Base-by-base conservation (phyloP, 2,329 filamentous ascomycete genomes). In the Fusarium keratoplasticum region DNA sequence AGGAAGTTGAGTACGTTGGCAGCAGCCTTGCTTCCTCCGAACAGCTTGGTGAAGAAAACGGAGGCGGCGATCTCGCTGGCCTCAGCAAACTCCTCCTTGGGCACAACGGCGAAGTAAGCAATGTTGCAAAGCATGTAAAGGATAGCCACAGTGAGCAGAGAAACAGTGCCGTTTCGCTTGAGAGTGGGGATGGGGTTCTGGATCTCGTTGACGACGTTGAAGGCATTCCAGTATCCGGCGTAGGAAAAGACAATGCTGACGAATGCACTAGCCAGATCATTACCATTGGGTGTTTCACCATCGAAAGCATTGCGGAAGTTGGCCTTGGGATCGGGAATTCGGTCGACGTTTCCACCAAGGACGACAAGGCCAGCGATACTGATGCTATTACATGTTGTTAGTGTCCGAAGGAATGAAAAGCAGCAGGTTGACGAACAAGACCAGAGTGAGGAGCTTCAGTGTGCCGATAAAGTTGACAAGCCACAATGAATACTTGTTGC, bases 181-280 rank as follows among this genome's bases (percentile, higher is more conserved):
- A 92, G 84, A 0, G 86, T 87, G 35, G 85, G 87, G 35, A 91
- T 84, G 0, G 90, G 90, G 70, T 90, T 88, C 84, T 89, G 87
- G 72, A 91, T 87, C 79, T 92, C 90, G 63, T 90, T 90, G 65
- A 89, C 87, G 5, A 92, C 84, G 69, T 90, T 90, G 80, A 91
- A 91, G 0, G 89, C 88, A 70, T 91, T 92, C 13, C 84, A 81
- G 70, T 87, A 91, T 3, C 90, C 90, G 0, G 83, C 79, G 69
- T 90, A 92, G 0, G 89, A 88, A 67, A 90, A 91, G 35, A 88
- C 85, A 57, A 92, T 88, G 63, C 87, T 90, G 58, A 89, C 86
- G 29, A 92, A 78, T 0, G 90, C 89, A 67, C 86, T 77, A 0
- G 83, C 77, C 0, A 84, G 66, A 22, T 82, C 81, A 59, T 84